Base-by-base conservation (phyloP, 345 rosid genomes). In the Pistacia integerrima region DNA sequence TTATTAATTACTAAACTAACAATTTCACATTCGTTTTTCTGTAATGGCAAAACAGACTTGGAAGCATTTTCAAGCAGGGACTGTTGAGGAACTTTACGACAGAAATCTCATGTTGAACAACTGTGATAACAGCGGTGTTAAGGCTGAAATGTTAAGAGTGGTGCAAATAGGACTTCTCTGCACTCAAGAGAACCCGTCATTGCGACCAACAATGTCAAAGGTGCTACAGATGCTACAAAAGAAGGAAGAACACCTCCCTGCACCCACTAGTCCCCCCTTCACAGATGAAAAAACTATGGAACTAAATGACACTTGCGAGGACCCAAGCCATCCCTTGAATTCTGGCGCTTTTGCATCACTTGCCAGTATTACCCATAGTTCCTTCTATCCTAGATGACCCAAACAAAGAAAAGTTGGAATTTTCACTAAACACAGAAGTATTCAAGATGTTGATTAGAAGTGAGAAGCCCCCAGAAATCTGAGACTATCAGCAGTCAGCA, bases 241-340 rank as follows among this genome's bases (percentile, higher is more conserved):
- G 74, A 90, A 86, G 72, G 96, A 86, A 14, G 89, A 93, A 41
- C 74, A 69, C 18, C 88, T 93, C 41, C 97, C 97, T 44, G 76
- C 81, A 61, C 97, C 99, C 8, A 74, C 90, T 11, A 88, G 86
- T 78, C 99, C 99, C 41, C 97, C 99, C 12, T 95, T 95, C 75
- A 86, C 87, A 61, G 99, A 93, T 52, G 97, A 92, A 83, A 80
- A 70, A 77, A 90, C 94, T 36, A 87, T 96, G 99, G 94, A 93
- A 80, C 84, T 96, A 16, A 79, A 83, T 41, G 91, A 90, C 67
- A 58, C 77, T 1, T 67, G 38, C 9, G 91, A 87, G 74, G 85
- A 86, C 38, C 78, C 74, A 35, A 17, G 71, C 58, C 54, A 52
- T 28, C 88, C 89, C 48, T 84, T 85, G 1, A 85, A 82, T 72